A percentile compares a stretch with the other conserved stretches of the same genome.
Evolutionary conservation across 1,284 basidiomycete species (phyloP).

Genomic region (Anthracocystis walkeri): DNA sequence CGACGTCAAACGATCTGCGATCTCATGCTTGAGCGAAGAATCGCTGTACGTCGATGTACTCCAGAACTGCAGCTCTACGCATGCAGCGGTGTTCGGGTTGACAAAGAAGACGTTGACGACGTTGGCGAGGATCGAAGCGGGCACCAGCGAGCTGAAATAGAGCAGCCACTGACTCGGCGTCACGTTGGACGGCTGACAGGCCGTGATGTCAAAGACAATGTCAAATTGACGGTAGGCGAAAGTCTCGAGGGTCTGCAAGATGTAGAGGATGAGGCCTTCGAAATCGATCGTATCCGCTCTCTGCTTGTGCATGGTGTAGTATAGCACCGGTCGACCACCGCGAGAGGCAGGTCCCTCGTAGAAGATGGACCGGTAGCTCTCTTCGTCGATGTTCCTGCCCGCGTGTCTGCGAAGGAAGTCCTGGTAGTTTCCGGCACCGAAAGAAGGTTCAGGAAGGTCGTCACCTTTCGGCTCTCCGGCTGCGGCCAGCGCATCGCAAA

Average conservation of each 20-base stretch:
- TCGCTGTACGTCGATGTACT: slow-evolving; percentile 26
- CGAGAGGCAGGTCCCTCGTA: slow-evolving; percentile 58
- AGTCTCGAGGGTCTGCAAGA: slow-evolving; percentile 53
- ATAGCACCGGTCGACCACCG: slow-evolving; percentile 71
- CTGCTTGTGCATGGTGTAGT: slow-evolving; percentile 73
- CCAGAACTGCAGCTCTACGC: slow-evolving; percentile 48
- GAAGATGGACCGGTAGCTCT: slow-evolving; percentile 55
- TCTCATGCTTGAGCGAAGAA: slow-evolving; percentile 36
- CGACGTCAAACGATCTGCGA: slow-evolving; percentile 35
- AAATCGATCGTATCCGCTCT: slow-evolving; percentile 86
- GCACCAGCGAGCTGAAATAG: slow-evolving; percentile 59
- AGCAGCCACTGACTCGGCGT: slow-evolving; percentile 61
- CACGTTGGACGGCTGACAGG: slow-evolving; percentile 45
- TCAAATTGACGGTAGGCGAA: slow-evolving; percentile 53
- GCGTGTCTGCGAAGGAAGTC: slow-evolving; percentile 58
- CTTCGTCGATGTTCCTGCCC: slow-evolving; percentile 57
- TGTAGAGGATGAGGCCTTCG: slow-evolving; percentile 77
- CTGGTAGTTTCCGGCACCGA: slow-evolving; percentile 46
- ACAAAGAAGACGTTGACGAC: slow-evolving; percentile 56
- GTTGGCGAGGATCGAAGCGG: slow-evolving; percentile 50
- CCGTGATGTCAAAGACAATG: slow-evolving; percentile 58
- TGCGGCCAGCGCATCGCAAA: slow-evolving; percentile 54
- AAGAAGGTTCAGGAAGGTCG: slow-evolving; percentile 35
- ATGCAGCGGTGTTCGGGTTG: slow-evolving; percentile 59
- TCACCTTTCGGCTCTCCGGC: slow-evolving; percentile 53